Evolutionary conservation across 2,329 filamentous ascomycete species (phyloP).

Genomic region (Myriosclerotinia curreyana): DNA sequence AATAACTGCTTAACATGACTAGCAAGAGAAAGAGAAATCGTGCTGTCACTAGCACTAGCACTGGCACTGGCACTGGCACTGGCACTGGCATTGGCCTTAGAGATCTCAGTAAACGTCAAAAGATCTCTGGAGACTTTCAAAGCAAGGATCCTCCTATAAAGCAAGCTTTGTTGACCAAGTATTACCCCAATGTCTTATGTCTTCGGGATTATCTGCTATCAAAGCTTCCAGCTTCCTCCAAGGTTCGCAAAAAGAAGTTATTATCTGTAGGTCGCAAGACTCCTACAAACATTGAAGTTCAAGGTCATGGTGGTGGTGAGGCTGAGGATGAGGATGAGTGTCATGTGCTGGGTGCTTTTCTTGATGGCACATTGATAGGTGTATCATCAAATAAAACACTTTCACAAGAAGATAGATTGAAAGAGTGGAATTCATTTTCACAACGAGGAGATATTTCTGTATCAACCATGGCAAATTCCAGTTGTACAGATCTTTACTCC

Average conservation of each 20-base stretch:
- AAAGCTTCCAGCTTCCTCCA: slow-evolving; percentile 65
- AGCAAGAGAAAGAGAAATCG: slow-evolving; percentile 41
- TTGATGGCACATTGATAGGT: slow-evolving; percentile 39
- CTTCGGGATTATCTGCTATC: slow-evolving; percentile 69
- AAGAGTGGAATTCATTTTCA: slow-evolving; percentile 59
- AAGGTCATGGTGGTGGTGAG: not conserved
- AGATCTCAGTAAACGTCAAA: slow-evolving; percentile 36
- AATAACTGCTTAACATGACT: not conserved
- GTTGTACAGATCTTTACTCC: slow-evolving; percentile 47
- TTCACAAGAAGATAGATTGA: slow-evolving; percentile 45
- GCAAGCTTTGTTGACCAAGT: slow-evolving; percentile 65
- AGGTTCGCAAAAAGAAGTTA: slow-evolving; percentile 53
- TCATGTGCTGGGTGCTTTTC: slow-evolving; percentile 27
- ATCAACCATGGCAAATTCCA: slow-evolving; percentile 49
- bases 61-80: not conserved
- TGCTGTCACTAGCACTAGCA: not conserved
- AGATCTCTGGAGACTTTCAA: slow-evolving; percentile 19
- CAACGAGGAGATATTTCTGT: slow-evolving; percentile 60
- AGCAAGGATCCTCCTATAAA: slow-evolving; percentile 37
- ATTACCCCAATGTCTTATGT: slow-evolving; percentile 63
- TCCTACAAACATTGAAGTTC: not conserved
- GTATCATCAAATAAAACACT: slow-evolving; percentile 27
- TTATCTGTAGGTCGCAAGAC: slow-evolving; percentile 40
- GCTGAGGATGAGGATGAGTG: slow-evolving; percentile 19
- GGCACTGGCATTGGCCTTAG: slow-evolving; percentile 17